Base-by-base conservation (phyloP, 2,329 filamentous ascomycete species). In the Thelonectria olida region DNA sequence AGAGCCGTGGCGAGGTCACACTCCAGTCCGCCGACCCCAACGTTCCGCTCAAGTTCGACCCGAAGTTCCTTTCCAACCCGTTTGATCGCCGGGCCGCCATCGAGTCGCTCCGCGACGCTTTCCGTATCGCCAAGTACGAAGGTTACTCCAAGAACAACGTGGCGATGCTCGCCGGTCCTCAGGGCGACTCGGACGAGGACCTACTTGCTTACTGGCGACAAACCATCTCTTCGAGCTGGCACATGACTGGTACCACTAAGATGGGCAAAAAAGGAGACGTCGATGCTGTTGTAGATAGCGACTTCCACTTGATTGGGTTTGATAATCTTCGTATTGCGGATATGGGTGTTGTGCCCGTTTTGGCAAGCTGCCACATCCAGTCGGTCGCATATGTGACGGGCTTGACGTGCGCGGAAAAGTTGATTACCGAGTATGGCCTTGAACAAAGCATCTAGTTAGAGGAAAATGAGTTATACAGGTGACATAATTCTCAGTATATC, bases 231-330 rank as follows among this genome's bases (percentile, higher is more conserved):
- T 84, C 80, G 2, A 84, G 76, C 57, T 88, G 80, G 82, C 85
- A 84, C 70, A 87, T 82, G 81, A 84, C 78, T 1, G 83, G 84
- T 0, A 89, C 86, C 0, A 80, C 79, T 7, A 83, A 82, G 70
- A 89, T 89, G 86, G 86, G 86, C 0, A 80, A 74, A 62, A 38
- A 57, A 0, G 77, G 71, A 2, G 80, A 82, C 7, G 55, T 59
- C 0, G 76, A 79, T 31, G 80, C 81, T 1, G 82, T 77, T 25
- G 83, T 88, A 7, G 83, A 87, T n/a, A 62, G 10, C 6, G 49
- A 69, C 12, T 70, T 70, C 5, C 58, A 58, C 34, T 22, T 70
- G 1, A 54, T 67, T 5, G 68, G 68, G 1, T 59, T 70, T 6
- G 57, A 70, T 10, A 63, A 62, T 9, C 47, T 70, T 25, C 63